Evolutionary conservation across 2,329 filamentous ascomycete species (phyloP), one percentile per base, ranked within the genome.

Genomic region (Teratosphaeria gauchensis): DNA sequence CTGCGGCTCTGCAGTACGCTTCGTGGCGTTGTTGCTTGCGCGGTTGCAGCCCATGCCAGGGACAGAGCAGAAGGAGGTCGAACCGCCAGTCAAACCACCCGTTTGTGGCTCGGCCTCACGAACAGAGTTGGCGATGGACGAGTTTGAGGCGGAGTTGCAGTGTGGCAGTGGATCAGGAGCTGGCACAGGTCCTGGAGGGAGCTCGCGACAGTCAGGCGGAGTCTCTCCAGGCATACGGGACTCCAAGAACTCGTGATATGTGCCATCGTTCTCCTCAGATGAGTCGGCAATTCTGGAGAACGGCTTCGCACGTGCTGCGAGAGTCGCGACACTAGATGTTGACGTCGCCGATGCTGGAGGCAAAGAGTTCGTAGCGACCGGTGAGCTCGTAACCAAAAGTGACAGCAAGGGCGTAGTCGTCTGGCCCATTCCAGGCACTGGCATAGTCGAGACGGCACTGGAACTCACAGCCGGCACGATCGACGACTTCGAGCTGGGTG

Each of bases 351-450:
- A 48, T 19, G 42, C 42, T 19, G 42, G 16, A 21, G 55, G 24
- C 16, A 32, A 51, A 54, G 57, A 61, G n/a, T 56, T 59, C 12
- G 54, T 58, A 16, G 35, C 54, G 1, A 51, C 55, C 4, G 54
- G 52, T 19, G 57, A 55, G 53, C 53, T 55, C 4, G 53, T 55
- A 7, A 57, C 48, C 4, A 56, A 46, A 8, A 60, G 51, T 6
- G 56, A 57, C 35, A 59, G 56, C 11, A 32, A 62, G 14, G 63
- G 57, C 11, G 63, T 65, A n/a, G 57, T 63, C 31, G 62, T 56
- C 19, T 62, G 61, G 16, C 63, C 64, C 56, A 63, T 51, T 2
- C 62, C 62, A 21, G 35, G 53, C 35, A 59, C 59, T 30, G 56
- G 28, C 9, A 54, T 32, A 4, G 63, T 61, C 46, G 55, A 62